phyloP scores from a whole-genome alignment of 129 eudicot species.

The Glebionis coronaria region DNA sequence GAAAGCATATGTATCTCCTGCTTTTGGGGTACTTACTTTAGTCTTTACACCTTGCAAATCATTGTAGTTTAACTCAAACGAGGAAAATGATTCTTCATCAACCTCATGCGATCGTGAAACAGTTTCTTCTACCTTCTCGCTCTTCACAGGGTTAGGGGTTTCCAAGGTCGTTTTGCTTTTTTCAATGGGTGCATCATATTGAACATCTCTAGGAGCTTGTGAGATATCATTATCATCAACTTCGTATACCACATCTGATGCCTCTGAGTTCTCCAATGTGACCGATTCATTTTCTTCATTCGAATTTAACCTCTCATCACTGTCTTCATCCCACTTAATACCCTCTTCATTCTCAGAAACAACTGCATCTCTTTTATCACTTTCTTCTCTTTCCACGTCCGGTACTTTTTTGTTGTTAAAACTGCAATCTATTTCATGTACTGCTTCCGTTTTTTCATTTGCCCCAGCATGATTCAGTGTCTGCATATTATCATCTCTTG shows the following conservation, averaged over 20 bases:
- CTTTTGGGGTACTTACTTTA: conserved; percentile 10
- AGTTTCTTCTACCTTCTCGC: conserved; percentile 31
- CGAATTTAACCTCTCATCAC: conserved; percentile 6
- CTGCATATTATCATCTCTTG: conserved; percentile 23
- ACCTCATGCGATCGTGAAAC: conserved; percentile 30
- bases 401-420: conserved; percentile 21
- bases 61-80: conserved; percentile 15
- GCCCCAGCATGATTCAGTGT: conserved; percentile 18
- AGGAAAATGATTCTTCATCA: conserved; percentile 31
- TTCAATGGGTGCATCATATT: conserved; percentile 22
- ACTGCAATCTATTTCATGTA: conserved; percentile 26
- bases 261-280: conserved; percentile 26
- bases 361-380: conserved; percentile 25
- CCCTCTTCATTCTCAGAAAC: conserved; percentile 30
- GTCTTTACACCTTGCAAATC: conserved; percentile 23
- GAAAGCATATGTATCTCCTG: conserved; percentile 22
- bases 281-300: conserved; percentile 20
- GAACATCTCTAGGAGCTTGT: conserved; percentile 21
- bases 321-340: conserved; percentile 31
- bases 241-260: conserved; percentile 32
- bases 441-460: conserved; percentile 19
- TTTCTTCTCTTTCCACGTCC: conserved; percentile 28
- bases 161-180: conserved; percentile 27
- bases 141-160: conserved; percentile 12
- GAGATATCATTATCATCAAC: conserved; percentile 27